These are phyloP conservation scores for Juglanconis sp. DNA, from an alignment of 2,329 filamentous ascomycete species.

Conservation along the genomic window DNA sequence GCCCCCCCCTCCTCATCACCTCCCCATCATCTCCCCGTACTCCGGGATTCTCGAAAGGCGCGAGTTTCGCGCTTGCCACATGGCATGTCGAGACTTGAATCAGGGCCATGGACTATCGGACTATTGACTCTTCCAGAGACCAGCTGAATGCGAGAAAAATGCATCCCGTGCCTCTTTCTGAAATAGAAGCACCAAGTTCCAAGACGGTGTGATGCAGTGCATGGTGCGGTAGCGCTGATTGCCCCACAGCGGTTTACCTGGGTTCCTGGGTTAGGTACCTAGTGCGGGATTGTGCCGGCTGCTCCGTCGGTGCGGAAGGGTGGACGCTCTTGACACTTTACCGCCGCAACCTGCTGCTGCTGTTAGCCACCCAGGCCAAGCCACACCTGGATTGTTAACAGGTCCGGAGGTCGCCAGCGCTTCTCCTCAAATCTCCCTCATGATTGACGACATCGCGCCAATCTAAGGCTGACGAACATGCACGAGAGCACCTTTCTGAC, in stretches of 20 bases:
- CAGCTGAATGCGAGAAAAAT: no score
- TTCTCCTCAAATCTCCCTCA: not conserved
- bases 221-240: no score
- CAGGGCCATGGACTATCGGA: no score
- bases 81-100: conserved; percentile 3
- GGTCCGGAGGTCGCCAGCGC: not conserved
- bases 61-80: not conserved
- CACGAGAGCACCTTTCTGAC: not conserved
- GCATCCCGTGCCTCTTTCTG: no score
- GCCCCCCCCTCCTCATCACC: not conserved
- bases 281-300: not conserved
- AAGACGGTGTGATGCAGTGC: no score
- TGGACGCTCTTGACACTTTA: not conserved
- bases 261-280: not conserved
- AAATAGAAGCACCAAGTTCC: no score
- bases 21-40: not conserved
- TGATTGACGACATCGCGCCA: not conserved
- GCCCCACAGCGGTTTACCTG: not conserved
- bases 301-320: not conserved
- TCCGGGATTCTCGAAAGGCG: not conserved
- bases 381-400: not conserved
- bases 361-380: no score
- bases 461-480: not conserved
- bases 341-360: not conserved
- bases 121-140: no score